Base-by-base conservation (phyloP, 2,329 filamentous ascomycete genomes). In the Pseudocercospora eumusae region DNA sequence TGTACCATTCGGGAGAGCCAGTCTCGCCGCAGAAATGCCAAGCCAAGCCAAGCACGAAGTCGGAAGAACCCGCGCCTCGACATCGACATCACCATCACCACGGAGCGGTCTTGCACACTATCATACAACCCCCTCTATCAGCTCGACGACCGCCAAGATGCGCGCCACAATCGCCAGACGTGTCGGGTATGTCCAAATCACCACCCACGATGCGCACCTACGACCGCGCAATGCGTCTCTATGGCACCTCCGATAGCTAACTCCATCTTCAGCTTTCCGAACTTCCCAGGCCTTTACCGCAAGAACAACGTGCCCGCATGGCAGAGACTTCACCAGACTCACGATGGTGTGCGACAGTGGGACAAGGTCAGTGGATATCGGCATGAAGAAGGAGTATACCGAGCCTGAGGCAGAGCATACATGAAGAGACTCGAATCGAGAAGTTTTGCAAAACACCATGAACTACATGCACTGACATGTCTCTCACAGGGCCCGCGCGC, bases 251-350 rank as follows among this genome's bases (percentile, higher is more conserved):
- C 54, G 23, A 47, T 47, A 20, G 49, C 61, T 63, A 52, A 63
- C 57, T 33, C 33, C 33, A 47, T 47, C 49, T 23, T 61, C 56
- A 56, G 60, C 11, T 44, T 64, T 58, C 64, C 65, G 57, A 45
- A 49, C 52, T 71, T 74, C 70, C 75, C 75, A 23, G 74, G 75
- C 56, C 71, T 92, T 81, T 82, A 90, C 84, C 87, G 88, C 77
- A 83, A 85, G 76, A 93, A 93, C 85, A 85, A 84, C 74, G 90
- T 93, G 73, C 88, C 89, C 61, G 73, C 89, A 75, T 84, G 89
- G 81, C 90, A 93, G 84, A 83, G 85, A 74, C 79, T 85, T 71
- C 92, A 91, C 82, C 90, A 92, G 81, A 81, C 83, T 68, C 87
- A 90, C 71, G 89, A 89, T 78, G 86, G 84, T 73, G 78, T 86